Evolutionary conservation across 495 filamentous ascomycete species (phyloP).

Genomic region (Platismatia glauca): DNA sequence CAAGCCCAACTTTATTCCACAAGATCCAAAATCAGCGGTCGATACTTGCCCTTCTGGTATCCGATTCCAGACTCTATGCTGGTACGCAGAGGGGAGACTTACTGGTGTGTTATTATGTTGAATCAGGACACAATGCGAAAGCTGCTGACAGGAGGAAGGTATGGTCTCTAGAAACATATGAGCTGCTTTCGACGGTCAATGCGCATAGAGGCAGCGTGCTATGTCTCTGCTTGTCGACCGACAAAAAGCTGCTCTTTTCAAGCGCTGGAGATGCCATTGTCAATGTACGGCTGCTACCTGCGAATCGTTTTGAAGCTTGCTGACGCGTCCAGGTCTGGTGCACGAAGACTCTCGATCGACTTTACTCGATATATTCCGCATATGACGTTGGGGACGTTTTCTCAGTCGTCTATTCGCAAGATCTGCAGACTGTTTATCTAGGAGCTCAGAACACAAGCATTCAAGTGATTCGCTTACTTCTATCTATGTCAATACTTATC

Average conservation of each 20-base stretch:
- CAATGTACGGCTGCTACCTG: conserved; percentile 49
- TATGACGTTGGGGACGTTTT: conserved; percentile 97
- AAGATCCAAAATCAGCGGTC: conserved; percentile 62
- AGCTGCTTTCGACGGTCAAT: conserved; percentile 63
- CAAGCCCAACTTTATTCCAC: conserved; percentile 50
- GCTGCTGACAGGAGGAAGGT: conserved; percentile 39
- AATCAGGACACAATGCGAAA: neutral
- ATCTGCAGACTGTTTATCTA: conserved; percentile 73
- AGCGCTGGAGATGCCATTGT: conserved; percentile 89
- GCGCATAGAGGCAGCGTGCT: conserved; percentile 88
- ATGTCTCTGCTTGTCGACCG: conserved; percentile 66
- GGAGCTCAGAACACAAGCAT: conserved; percentile 93
- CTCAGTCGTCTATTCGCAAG: conserved; percentile 74
- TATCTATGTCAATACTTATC: conserved; percentile 34
- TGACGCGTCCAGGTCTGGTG: conserved; percentile 51
- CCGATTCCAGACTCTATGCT: conserved; percentile 60
- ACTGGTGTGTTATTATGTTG: conserved; percentile 41
- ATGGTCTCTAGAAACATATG: conserved; percentile 81
- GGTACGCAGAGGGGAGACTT: conserved; percentile 91
- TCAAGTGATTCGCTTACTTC: conserved; percentile 49
- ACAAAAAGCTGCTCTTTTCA: conserved; percentile 73
- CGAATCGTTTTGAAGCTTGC: neutral
- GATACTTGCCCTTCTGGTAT: conserved; percentile 62
- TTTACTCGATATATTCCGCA: conserved; percentile 86
- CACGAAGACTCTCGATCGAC: conserved; percentile 49